Percentiles rank a stretch among this genome's conserved stretches.
phyloP scores from a whole-genome alignment of 495 filamentous ascomycete genomes.

The Neurospora hispaniola region DNA sequence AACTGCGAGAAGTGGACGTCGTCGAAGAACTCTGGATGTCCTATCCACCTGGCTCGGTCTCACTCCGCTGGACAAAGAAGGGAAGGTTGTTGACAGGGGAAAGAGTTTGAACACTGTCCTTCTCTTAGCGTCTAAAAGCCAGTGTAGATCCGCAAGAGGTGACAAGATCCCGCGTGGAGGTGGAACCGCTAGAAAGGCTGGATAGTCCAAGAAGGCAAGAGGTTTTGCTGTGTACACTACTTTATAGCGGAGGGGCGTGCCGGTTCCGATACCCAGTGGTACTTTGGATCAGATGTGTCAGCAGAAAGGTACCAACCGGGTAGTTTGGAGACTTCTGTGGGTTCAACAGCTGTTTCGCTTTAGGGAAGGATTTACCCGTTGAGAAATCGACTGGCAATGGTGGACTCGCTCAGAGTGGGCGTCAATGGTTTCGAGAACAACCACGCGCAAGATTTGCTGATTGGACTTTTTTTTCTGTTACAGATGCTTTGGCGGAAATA shows the following conservation, averaged over 20 bases:
- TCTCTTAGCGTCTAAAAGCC: background rate
- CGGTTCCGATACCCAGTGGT: constrained; percentile 11
- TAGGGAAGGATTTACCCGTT: background rate
- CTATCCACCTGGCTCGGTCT: background rate
- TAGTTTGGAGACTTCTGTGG: background rate
- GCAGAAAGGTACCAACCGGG: background rate
- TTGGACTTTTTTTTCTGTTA: background rate
- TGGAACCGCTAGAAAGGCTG: constrained; percentile 8
- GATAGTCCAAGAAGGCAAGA: constrained; percentile 1
- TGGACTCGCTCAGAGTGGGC: background rate
- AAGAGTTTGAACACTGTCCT: background rate
- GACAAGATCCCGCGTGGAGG: constrained; percentile 13
- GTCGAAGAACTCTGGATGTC: background rate
- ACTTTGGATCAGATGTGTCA: background rate
- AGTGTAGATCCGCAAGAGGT: constrained; percentile 2
- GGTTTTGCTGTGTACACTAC: background rate
- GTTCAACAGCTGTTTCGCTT: constrained; percentile 1
- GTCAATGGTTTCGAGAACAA: background rate
- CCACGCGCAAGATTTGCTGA: background rate
- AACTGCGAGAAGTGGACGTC: background rate
- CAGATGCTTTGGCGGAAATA: background rate
- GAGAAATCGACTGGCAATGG: background rate
- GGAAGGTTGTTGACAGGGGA: background rate
- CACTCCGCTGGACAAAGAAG: background rate
- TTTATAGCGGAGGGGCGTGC: constrained; percentile 3